Evolutionary conservation across 2,329 filamentous ascomycete species (phyloP).

Genomic region (Trichoderma oligosporum): DNA sequence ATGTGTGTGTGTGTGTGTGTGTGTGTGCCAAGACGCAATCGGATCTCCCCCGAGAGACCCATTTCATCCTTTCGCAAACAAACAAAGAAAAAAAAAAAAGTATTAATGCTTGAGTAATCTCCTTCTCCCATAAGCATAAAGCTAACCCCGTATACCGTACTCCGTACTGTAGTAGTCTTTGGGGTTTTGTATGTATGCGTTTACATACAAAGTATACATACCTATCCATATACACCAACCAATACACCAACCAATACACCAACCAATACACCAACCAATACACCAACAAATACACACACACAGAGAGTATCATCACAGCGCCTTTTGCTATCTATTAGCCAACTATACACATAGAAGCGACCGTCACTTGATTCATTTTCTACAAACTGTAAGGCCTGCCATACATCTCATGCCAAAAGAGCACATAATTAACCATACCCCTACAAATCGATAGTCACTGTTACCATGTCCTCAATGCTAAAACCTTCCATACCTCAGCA

Average conservation of each 20-base stretch:
- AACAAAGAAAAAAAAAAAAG: neutral
- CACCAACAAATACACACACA: too few relatives aligned
- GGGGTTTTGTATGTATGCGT: too few relatives aligned
- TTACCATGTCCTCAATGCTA: neutral
- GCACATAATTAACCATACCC: conserved; percentile 5
- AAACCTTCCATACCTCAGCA: neutral
- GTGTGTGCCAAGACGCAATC: conserved; percentile 4
- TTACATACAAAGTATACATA: neutral
- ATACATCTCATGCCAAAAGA: neutral
- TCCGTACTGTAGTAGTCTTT: neutral
- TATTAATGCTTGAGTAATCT: conserved; percentile 1
- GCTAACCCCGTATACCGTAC: neutral
- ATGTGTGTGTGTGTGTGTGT: too few relatives aligned
- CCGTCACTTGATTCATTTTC: neutral
- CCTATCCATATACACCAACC: too few relatives aligned
- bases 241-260: too few relatives aligned
- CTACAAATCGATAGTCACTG: neutral
- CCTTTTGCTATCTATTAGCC: too few relatives aligned
- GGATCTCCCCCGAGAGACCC: neutral
- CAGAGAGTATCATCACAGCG: too few relatives aligned
- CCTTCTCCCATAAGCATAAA: neutral
- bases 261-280: too few relatives aligned
- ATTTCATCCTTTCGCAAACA: neutral
- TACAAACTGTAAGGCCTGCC: neutral
- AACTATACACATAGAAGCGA: too few relatives aligned